These are phyloP conservation scores for Peziza echinospora DNA, from an alignment of 495 filamentous ascomycete species.

Conservation along the genomic window DNA sequence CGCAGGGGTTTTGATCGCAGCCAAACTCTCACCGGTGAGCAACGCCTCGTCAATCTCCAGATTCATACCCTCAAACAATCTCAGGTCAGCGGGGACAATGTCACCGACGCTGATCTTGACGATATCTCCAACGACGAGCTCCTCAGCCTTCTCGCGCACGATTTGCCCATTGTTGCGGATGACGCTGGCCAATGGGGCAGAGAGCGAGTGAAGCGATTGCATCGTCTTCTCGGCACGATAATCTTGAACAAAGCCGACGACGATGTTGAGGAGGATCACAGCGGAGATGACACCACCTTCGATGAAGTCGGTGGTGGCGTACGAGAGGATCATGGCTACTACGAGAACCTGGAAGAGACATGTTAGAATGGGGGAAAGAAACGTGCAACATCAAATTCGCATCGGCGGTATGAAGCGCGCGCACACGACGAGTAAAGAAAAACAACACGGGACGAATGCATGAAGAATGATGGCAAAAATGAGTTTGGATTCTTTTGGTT, in stretches of 20 bases:
- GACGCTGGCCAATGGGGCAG: conserved; percentile 44
- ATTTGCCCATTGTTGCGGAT: conserved; percentile 38
- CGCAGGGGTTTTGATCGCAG: conserved; percentile 34
- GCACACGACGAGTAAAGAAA: conserved; percentile 19
- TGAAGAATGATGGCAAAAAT: background rate
- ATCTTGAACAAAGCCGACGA: conserved; percentile 53
- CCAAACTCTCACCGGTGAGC: conserved; percentile 57
- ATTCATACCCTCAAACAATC: conserved; percentile 46
- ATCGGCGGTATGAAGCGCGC: conserved; percentile 19
- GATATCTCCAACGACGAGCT: conserved; percentile 47
- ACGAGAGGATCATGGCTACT: conserved; percentile 53
- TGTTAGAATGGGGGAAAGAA: background rate
- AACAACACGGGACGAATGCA: too few relatives aligned
- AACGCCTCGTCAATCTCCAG: conserved; percentile 54
- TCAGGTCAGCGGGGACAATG: conserved; percentile 47
- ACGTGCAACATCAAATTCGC: conserved; percentile 7
- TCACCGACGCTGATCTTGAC: conserved; percentile 48
- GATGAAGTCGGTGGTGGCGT: conserved; percentile 50
- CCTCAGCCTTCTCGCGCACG: conserved; percentile 35
- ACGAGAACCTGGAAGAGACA: conserved; percentile 36
- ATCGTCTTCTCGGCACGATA: conserved; percentile 55
- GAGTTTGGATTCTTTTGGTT: conserved; percentile 1
- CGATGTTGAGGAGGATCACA: conserved; percentile 50
- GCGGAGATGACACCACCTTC: conserved; percentile 55
- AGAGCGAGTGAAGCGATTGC: conserved; percentile 42